Conservation (phyloP, 2,329 filamentous ascomycete species). For the Huntiella savannae region DNA sequence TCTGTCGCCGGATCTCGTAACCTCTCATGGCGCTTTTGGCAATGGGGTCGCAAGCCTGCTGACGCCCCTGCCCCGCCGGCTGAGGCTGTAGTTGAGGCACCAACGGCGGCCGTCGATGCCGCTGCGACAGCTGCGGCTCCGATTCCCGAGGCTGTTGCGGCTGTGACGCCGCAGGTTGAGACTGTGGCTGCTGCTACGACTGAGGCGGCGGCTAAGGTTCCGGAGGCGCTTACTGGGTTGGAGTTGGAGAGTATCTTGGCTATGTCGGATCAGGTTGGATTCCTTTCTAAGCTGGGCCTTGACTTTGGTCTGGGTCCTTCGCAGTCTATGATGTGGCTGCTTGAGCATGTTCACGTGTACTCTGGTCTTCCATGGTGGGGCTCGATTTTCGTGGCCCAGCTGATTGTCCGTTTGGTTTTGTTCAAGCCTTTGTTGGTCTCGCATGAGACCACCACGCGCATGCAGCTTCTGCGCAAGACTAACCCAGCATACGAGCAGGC, state of each 20-base stretch:
- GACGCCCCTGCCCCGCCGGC: constrained; percentile 6
- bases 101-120: constrained; percentile 11
- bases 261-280: constrained; percentile 62
- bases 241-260: constrained; percentile 23
- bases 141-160: constrained; percentile 10
- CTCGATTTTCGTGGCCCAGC: constrained; percentile 46
- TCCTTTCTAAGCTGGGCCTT: constrained; percentile 62
- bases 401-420: constrained; percentile 44
- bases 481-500: constrained; percentile 29
- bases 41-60: neutral
- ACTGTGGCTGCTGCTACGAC: constrained; percentile 8
- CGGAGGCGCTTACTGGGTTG: constrained; percentile 13
- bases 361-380: constrained; percentile 65
- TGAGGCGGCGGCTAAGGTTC: constrained; percentile 12
- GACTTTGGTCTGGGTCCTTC: constrained; percentile 77
- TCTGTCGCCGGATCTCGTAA: constrained; percentile 10
- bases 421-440: constrained; percentile 45
- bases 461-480: constrained; percentile 36
- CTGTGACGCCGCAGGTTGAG: constrained; percentile 3
- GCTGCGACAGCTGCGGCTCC: constrained; percentile 8
- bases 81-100: constrained; percentile 12
- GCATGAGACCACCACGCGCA: constrained; percentile 41
- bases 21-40: constrained; percentile 12
- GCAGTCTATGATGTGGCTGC: constrained; percentile 47
- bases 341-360: constrained; percentile 71